Evolutionary conservation across 805 yeast species (phyloP).

Genomic region (Starmera caribaea): DNA sequence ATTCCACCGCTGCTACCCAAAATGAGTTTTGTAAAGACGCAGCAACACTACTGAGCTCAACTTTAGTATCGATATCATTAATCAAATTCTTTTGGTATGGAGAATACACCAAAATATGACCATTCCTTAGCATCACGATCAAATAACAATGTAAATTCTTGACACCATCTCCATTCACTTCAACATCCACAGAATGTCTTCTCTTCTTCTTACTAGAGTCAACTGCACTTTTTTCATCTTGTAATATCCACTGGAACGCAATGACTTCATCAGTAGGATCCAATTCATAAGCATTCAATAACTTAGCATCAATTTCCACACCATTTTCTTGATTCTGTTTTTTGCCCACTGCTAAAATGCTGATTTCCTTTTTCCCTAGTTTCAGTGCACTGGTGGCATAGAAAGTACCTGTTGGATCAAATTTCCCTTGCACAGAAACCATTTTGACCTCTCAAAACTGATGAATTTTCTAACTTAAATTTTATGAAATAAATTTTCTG

Average conservation of each 20-base stretch:
- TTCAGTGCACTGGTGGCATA: conserved; percentile 32
- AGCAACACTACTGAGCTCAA: conserved; percentile 17
- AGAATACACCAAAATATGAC: conserved; percentile 33
- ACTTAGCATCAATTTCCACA: neutral
- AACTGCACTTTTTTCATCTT: conserved; percentile 5
- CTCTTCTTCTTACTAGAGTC: conserved; percentile 17
- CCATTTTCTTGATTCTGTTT: neutral
- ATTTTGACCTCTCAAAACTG: neutral
- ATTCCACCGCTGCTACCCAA: conserved; percentile 17
- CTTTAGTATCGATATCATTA: conserved; percentile 24
- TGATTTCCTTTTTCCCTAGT: conserved; percentile 37
- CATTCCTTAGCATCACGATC: conserved; percentile 24
- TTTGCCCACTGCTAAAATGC: conserved; percentile 18
- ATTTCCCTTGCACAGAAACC: conserved; percentile 5
- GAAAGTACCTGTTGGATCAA: conserved; percentile 23
- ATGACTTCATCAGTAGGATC: conserved; percentile 28
- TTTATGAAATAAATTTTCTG: neutral
- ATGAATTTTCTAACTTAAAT: no score
- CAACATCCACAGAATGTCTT: conserved; percentile 9
- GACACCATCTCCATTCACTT: conserved; percentile 5
- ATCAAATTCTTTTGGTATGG: conserved; percentile 31
- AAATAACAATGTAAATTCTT: conserved; percentile 18
- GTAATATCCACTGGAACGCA: conserved; percentile 26
- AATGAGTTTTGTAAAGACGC: conserved; percentile 15
- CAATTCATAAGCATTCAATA: conserved; percentile 28